Evolutionary conservation across 768 basidiomycete species (phyloP).

Genomic region (Naganishia randhawae): DNA sequence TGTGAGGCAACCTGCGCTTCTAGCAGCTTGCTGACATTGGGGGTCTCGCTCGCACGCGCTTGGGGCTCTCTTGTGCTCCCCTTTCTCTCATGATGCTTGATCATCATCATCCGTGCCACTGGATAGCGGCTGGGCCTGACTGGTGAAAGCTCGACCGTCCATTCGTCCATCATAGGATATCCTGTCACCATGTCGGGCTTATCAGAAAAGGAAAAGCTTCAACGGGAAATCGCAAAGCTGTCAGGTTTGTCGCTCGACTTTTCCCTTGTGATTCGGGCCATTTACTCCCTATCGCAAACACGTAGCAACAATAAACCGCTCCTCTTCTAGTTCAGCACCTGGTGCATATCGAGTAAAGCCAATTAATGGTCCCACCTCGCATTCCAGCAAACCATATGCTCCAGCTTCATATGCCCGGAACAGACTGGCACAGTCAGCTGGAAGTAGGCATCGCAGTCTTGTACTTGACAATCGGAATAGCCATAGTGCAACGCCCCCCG

Average conservation of each 20-base stretch:
- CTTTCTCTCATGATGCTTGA: background rate
- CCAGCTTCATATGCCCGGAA: slow-evolving; percentile 9
- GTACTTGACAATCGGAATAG: slow-evolving; percentile 32
- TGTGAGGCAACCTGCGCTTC: background rate
- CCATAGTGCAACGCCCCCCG: slow-evolving; percentile 21
- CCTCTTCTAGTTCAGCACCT: background rate
- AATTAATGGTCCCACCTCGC: slow-evolving; percentile 13
- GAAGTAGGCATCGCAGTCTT: slow-evolving; percentile 32
- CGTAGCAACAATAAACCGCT: slow-evolving; percentile 24
- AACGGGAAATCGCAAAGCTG: slow-evolving; percentile 49
- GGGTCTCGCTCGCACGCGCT: background rate
- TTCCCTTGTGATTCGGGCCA: background rate
- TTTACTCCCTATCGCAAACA: background rate
- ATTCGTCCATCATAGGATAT: no score
- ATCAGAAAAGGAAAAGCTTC: slow-evolving; percentile 41
- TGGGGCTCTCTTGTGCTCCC: background rate
- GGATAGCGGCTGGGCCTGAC: background rate
- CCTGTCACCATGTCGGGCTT: background rate
- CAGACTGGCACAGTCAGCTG: slow-evolving; percentile 29
- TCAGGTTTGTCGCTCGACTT: slow-evolving; percentile 37
- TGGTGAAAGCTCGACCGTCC: no score
- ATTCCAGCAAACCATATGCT: slow-evolving; percentile 5
- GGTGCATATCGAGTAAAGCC: background rate
- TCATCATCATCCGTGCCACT: background rate
- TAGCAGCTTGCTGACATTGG: background rate